Evolutionary conservation across 257 asterid genomes (phyloP).

Genomic region (Solanum chaucha): DNA sequence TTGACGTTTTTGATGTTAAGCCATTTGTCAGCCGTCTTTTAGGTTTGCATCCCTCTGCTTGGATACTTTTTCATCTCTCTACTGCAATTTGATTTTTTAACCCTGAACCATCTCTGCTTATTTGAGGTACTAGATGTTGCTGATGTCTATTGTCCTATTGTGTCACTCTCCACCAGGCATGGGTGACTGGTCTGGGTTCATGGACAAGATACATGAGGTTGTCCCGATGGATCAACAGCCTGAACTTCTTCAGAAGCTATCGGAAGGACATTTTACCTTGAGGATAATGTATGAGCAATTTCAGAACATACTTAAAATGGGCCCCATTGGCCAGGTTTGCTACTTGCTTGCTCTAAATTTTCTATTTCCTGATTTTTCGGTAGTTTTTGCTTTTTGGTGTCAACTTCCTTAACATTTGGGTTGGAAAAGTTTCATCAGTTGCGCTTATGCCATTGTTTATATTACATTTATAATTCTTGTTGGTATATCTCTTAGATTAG

Average conservation of each 20-base stretch:
- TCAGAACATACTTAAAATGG: constrained; percentile 83
- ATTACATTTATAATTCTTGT: not conserved
- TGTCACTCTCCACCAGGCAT: constrained; percentile 34
- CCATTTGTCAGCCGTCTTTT: constrained; percentile 97
- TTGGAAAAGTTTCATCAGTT: not conserved
- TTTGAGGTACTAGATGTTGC: not conserved
- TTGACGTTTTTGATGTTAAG: constrained; percentile 88
- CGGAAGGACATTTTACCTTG: constrained; percentile 84
- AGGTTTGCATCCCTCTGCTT: constrained; percentile 36
- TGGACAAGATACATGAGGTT: constrained; percentile 94
- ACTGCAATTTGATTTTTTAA: not conserved
- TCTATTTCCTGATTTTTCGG: not conserved
- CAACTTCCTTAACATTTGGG: not conserved
- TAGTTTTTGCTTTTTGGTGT: not conserved
- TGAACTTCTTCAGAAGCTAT: constrained; percentile 90
- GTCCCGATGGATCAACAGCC: constrained; percentile 99
- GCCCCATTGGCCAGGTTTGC: constrained; percentile 88
- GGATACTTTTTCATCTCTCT: not conserved
- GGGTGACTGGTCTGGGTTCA: constrained; percentile 98
- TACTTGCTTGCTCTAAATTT: not conserved
- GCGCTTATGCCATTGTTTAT: not conserved
- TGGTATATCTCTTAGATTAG: not conserved
- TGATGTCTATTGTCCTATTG: not conserved
- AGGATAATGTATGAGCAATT: constrained; percentile 92
- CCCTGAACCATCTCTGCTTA: not conserved